These are phyloP conservation scores for Lachnellula hyalina DNA, from an alignment of 2,329 filamentous ascomycete species.

Conservation along the genomic window DNA sequence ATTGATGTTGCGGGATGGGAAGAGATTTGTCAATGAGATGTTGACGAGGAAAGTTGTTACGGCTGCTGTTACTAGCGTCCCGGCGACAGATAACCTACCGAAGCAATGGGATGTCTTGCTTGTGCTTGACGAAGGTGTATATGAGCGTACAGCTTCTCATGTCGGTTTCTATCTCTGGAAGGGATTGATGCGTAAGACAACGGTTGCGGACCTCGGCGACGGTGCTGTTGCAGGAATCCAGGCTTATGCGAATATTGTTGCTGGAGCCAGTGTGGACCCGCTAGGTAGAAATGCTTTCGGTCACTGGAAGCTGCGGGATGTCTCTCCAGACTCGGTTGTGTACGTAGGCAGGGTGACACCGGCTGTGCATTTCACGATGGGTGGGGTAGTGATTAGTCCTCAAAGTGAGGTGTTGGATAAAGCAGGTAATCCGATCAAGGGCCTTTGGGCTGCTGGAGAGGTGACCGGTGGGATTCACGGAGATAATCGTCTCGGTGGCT, in stretches of 20 bases:
- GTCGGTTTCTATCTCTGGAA: slow-evolving; percentile 61
- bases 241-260: slow-evolving; percentile 43
- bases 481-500: slow-evolving; percentile 56
- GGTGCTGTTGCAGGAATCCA: slow-evolving; percentile 39
- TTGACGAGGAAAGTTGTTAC: slow-evolving; percentile 54
- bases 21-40: slow-evolving; percentile 58
- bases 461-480: slow-evolving; percentile 61
- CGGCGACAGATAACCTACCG: slow-evolving; percentile 26
- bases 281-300: slow-evolving; percentile 49
- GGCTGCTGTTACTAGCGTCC: slow-evolving; percentile 42
- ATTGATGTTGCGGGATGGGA: slow-evolving; percentile 45
- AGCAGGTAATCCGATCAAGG: slow-evolving; percentile 41
- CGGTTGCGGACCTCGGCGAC: slow-evolving; percentile 44
- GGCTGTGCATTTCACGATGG: slow-evolving; percentile 63
- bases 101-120: slow-evolving; percentile 55
- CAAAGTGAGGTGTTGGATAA: slow-evolving; percentile 45
- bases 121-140: slow-evolving; percentile 54
- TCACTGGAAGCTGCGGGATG: slow-evolving; percentile 49
- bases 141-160: slow-evolving; percentile 47
- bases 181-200: slow-evolving; percentile 52
- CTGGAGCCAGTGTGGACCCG: slow-evolving; percentile 36
- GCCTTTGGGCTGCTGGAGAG: slow-evolving; percentile 59
- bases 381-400: slow-evolving; percentile 53
- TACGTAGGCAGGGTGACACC: slow-evolving; percentile 57
- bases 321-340: slow-evolving; percentile 45